Conservation (phyloP, 129 eudicot genomes). For the Ambrosia artemisiifolia region DNA sequence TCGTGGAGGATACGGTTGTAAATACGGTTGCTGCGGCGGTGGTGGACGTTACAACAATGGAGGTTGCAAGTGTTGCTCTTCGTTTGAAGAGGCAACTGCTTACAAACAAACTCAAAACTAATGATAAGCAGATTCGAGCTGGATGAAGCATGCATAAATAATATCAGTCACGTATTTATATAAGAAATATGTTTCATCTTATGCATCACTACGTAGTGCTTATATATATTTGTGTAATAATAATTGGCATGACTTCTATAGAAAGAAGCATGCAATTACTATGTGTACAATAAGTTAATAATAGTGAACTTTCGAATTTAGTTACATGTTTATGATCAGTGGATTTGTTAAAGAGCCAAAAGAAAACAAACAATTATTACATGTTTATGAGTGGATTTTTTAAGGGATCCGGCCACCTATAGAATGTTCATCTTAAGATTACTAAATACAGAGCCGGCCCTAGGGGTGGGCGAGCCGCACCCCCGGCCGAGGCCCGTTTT, state of each 20-base stretch:
- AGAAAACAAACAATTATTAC: no score
- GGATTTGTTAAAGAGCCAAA: no score
- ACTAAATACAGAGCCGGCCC: no score
- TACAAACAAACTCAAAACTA: conserved; percentile 31
- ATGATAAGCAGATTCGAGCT: neutral
- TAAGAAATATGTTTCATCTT: neutral
- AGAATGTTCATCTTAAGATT: no score
- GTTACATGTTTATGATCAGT: no score
- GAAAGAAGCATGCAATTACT: conserved; percentile 13
- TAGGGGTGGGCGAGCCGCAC: no score
- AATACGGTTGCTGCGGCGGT: conserved; percentile 17
- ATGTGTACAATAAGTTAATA: conserved; percentile 12
- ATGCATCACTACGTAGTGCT: neutral
- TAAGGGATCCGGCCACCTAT: no score
- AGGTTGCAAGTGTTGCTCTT: conserved; percentile 30
- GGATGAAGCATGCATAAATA: no score
- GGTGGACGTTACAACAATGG: neutral
- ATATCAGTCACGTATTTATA: no score
- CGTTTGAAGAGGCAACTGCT: conserved; percentile 29
- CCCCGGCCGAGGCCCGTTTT: no score
- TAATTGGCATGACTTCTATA: conserved; percentile 18
- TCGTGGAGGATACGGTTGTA: neutral
- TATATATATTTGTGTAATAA: no score
- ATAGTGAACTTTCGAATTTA: neutral
- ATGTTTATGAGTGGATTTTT: no score